Evolutionary conservation across 1,139 yeast genomes (phyloP), one percentile per base, ranked within the genome.

Genomic region (Diutina ranongensis): DNA sequence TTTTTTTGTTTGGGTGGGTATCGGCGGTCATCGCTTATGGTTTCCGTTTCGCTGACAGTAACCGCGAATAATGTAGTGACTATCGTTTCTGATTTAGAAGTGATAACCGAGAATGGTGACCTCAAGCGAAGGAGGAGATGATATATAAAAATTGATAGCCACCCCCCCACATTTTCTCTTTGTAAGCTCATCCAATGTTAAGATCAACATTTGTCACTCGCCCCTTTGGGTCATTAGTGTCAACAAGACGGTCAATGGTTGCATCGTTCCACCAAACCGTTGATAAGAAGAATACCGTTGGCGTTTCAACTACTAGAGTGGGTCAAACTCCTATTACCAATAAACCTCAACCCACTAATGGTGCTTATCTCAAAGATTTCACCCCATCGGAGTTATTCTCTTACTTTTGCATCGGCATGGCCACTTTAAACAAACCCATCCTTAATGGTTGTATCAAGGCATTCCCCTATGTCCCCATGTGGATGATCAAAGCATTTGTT

Each of bases 391-490:
- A 76, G 56, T 64, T 83, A 45, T 59, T 82, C 44, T 80, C 85
- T 0, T 75, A 78, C 52, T 72, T 80, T 22, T 65, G 81, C 51
- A 83, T 83, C 52, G 92, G 92, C 7, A 49, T 76, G 45, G 81
- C 81, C 36, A 83, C 92, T 1, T 54, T 78, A 36, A 79, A 78
- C 60, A 80, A 78, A 55, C 72, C 81, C 41, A 69, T 78, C 22
- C 67, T 83, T 52, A 68, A 80, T 51, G 50, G 73, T 10, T 81
- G 81, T 49, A 80, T 82, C 55, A 78, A 75, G 55, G 46, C 73
- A n/a, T 83, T 83, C 63, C 94, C 94, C 3, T 77, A 72, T 52
- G 75, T 83, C 12, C 97, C 97, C 25, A 70, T 82, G 57, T 71
- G 76, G 49, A 49, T 87, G 38, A 74, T 89, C 52, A 84, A 80